Base-by-base conservation (phyloP, 768 basidiomycete species). In the Galerina marginata region DNA sequence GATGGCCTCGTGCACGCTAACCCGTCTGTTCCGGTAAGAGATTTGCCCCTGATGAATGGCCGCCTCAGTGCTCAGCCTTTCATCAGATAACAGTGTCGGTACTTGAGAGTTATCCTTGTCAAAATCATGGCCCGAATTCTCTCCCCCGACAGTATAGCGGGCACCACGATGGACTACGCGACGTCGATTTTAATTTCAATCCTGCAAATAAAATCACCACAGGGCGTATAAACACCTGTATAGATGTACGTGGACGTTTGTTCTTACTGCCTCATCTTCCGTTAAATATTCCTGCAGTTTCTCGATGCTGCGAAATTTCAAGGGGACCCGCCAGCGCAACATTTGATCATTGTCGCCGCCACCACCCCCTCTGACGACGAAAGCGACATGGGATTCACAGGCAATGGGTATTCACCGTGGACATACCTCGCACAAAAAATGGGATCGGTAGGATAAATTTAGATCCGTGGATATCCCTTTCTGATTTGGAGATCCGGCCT, bases 321-420 rank as follows among this genome's bases (percentile, higher is more conserved):
- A 54, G 67, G 68, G 33, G 72, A 69, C 60, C 62, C 75, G 9
- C 70, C 76, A 52, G 75, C 74, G 45, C 75, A 79, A 4, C 85
- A 88, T 68, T 75, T 87, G 29, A 76, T 87, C 56, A 75, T 88
- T 56, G 77, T 86, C 11, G 85, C 85, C 26, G 83, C 81, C 43
- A 81, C 82, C 23, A 53, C 78, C 1, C 83, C 84, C 9, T 63
- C 70, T 4, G 74, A 74, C 20, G 76, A 71, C 61, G 61, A 68
- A 54, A 63, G 60, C 47, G 53, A 72, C 51, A 70, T 73, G 64
- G 26, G 47, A 9, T 57, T 56, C 33, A 20, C 58, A 9, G 58
- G 54, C 47, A 59, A 60, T 58, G 73, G 65, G 38, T 74, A 71
- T 66, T 75, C 77, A 25, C 71, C 75, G 50, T 83, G 81, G 80